Evolutionary conservation across 2,329 filamentous ascomycete genomes (phyloP).

Genomic region (Alternaria arborescens): DNA sequence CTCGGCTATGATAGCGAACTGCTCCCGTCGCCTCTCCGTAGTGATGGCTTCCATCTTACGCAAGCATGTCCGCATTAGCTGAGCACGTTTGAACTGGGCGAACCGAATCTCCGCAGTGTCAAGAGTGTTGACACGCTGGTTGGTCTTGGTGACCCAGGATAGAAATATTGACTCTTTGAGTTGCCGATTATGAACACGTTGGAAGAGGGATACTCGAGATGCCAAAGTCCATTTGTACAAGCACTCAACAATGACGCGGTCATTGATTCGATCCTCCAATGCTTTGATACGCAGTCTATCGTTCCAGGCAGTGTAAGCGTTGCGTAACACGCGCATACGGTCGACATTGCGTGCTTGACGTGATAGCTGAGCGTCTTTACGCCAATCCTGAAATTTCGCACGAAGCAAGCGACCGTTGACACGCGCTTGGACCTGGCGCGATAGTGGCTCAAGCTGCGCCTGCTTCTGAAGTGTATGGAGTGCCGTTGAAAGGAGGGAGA

Average conservation of each 20-base stretch:
- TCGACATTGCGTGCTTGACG: constrained; percentile 61
- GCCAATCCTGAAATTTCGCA: constrained; percentile 61
- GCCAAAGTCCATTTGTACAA: constrained; percentile 70
- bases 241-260: constrained; percentile 63
- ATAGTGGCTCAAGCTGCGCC: constrained; percentile 53
- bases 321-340: constrained; percentile 62
- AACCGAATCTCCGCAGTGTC: constrained; percentile 44
- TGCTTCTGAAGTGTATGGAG: constrained; percentile 47
- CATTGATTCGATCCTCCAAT: constrained; percentile 62
- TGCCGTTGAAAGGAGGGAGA: constrained; percentile 30
- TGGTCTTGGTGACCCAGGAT: constrained; percentile 41
- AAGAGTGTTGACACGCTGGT: constrained; percentile 37
- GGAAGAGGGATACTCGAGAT: constrained; percentile 53
- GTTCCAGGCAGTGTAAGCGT: constrained; percentile 70
- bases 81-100: constrained; percentile 40
- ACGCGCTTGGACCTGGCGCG: constrained; percentile 56
- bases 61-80: constrained; percentile 38
- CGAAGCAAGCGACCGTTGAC: constrained; percentile 57
- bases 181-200: constrained; percentile 47
- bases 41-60: constrained; percentile 39
- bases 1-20: constrained; percentile 53
- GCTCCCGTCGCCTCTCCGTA: constrained; percentile 34
- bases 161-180: constrained; percentile 39
- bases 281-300: constrained; percentile 65
- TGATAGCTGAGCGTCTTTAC: constrained; percentile 51